Conservation (phyloP, 352 stramenopile species). For the Globisporangium emineosum region DNA sequence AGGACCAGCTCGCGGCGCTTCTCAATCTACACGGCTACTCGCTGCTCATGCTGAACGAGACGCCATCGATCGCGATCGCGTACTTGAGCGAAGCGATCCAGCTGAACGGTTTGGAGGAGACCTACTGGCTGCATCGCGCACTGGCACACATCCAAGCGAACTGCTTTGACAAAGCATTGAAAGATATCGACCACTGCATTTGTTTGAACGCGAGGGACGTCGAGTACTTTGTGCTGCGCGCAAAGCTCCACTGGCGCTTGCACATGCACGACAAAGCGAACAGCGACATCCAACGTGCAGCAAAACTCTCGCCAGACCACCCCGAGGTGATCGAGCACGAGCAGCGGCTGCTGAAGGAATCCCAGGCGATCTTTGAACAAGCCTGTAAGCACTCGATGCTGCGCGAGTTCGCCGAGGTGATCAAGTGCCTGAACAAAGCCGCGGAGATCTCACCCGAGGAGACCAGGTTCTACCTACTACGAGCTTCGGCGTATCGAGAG, state of each 20-base stretch:
- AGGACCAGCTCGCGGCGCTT: slow-evolving; percentile 70
- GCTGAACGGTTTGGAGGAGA: slow-evolving; percentile 65
- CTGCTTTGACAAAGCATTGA: slow-evolving; percentile 68
- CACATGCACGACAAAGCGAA: slow-evolving; percentile 74
- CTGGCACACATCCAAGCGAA: slow-evolving; percentile 61
- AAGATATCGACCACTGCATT: slow-evolving; percentile 79
- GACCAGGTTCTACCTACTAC: slow-evolving; percentile 64
- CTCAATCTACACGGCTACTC: slow-evolving; percentile 73
- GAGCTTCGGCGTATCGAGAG: slow-evolving; percentile 62
- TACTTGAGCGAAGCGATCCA: slow-evolving; percentile 78
- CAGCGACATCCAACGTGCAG: slow-evolving; percentile 60
- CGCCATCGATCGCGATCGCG: slow-evolving; percentile 49
- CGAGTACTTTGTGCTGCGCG: slow-evolving; percentile 81
- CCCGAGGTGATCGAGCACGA: slow-evolving; percentile 74
- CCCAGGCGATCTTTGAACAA: slow-evolving; percentile 65
- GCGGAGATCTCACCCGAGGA: slow-evolving; percentile 68
- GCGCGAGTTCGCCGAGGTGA: slow-evolving; percentile 46
- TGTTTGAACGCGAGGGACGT: slow-evolving; percentile 71
- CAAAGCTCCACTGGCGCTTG: slow-evolving; percentile 77
- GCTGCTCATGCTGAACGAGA: slow-evolving; percentile 52
- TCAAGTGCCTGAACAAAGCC: slow-evolving; percentile 63
- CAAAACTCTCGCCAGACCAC: slow-evolving; percentile 52
- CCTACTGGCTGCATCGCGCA: slow-evolving; percentile 74
- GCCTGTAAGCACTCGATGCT: slow-evolving; percentile 55
- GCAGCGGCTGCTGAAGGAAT: slow-evolving; percentile 61